phyloP scores from a whole-genome alignment of 2,329 filamentous ascomycete genomes.

The Calonectria hongkongensis region DNA sequence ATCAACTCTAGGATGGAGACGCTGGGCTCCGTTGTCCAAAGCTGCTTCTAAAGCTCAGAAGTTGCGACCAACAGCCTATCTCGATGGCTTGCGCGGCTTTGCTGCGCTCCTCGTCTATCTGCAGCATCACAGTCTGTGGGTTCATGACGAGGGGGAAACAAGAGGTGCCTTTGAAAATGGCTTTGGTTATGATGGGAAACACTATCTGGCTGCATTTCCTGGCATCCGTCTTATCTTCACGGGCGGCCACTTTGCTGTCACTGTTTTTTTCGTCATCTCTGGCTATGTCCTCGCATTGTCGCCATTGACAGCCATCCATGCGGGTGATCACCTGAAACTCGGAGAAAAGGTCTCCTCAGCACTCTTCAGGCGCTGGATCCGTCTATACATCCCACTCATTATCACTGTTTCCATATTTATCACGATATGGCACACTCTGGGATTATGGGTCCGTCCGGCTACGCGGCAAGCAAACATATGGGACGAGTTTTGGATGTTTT shows the following conservation, averaged over 20 bases:
- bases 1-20: conserved; percentile 37
- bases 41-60: conserved; percentile 46
- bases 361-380: conserved; percentile 69
- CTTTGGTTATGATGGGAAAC: conserved; percentile 69
- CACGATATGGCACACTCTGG: conserved; percentile 72
- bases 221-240: conserved; percentile 76
- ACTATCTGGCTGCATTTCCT: conserved; percentile 72
- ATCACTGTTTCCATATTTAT: conserved; percentile 71
- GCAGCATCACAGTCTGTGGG: conserved; percentile 77
- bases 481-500: conserved; percentile 71
- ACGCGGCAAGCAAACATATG: conserved; percentile 63
- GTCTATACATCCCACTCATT: conserved; percentile 71
- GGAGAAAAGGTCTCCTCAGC: conserved; percentile 67
- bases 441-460: conserved; percentile 64
- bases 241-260: conserved; percentile 77
- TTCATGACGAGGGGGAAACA: conserved; percentile 64
- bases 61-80: conserved; percentile 72
- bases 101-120: conserved; percentile 80
- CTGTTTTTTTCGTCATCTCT: conserved; percentile 75
- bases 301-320: conserved; percentile 67
- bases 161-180: conserved; percentile 69
- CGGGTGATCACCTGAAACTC: conserved; percentile 63
- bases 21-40: conserved; percentile 42
- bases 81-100: conserved; percentile 79
- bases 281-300: conserved; percentile 74